Base-by-base conservation (phyloP, 2,329 filamentous ascomycete species). In the Aaosphaeria pasadenensis region DNA sequence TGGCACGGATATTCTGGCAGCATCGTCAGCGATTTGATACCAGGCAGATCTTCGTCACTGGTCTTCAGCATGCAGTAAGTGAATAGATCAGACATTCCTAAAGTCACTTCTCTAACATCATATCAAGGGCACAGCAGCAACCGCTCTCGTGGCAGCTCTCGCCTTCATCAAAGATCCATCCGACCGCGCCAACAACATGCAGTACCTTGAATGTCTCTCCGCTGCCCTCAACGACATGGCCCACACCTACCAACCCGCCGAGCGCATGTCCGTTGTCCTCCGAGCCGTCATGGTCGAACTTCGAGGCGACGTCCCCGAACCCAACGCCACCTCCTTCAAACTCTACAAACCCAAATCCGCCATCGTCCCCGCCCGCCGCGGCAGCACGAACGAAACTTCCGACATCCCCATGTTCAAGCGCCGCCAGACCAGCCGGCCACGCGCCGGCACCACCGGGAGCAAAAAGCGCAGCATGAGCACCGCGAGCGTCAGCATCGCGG, bases 1-100 rank as follows among this genome's bases (percentile, higher is more conserved):
- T 81, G 0, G 74, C 77, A 0, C 71, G 74, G 24, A 79, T 81
- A 49, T 80, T 80, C 56, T 79, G 76, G 76, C 77, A 79, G 50
- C 77, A 81, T 53, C 71, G 78, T 0, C 76, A 79, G 57, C 70
- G 75, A 3, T 80, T 80, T 45, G 74, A 78, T 45, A 76, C 75
- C 1, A 73, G 71, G 47, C 77, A 77, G 48, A 78, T 80, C 17
- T 76, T 76, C 28, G 67, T 78, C 29, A 75, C 75, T 0, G 76
- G 74, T 2, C 71, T 81, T 42, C 78, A 81, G 53, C 79, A 82
- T 62, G 74, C 77, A 30, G 65, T 69, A 57, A 49, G 64, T 60
- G 30, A 30, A 9, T 35, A 11, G 11, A 13, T 9, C 4, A 4
- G 3, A n/a, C 39, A 24, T 24, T 4, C 39, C 4, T 4, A 2